These are phyloP conservation scores for Phytophthora quininea DNA, from an alignment of 352 stramenopile genomes.

Conservation along the genomic window DNA sequence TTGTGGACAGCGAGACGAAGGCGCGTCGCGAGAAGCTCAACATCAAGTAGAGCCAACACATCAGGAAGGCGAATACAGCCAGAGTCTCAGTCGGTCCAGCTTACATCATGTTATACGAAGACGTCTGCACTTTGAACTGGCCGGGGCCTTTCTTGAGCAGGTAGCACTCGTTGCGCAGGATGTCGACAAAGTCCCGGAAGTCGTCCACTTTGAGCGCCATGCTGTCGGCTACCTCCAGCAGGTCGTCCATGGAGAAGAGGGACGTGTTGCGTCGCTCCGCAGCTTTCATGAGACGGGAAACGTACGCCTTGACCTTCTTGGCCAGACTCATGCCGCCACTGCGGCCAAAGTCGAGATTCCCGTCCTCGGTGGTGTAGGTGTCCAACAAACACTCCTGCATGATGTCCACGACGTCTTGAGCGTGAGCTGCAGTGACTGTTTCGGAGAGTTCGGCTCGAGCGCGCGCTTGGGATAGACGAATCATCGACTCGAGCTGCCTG, in stretches of 20 bases:
- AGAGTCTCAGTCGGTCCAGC: too few relatives aligned
- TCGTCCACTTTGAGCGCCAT: conserved; percentile 81
- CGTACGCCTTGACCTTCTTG: conserved; percentile 86
- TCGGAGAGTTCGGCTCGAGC: conserved; percentile 95
- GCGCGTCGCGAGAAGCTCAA: conserved; percentile 72
- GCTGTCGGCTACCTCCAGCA: conserved; percentile 73
- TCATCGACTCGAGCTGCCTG: conserved; percentile 95
- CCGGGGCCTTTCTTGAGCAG: conserved; percentile 83
- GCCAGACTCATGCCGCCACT: conserved; percentile 69
- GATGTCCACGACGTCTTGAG: conserved; percentile 96
- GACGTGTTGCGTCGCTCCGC: conserved; percentile 59
- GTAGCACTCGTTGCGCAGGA: conserved; percentile 88
- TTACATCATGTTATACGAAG: conserved; percentile 53
- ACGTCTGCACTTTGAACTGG: conserved; percentile 80
- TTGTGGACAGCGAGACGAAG: conserved; percentile 75
- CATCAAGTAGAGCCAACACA: conserved; percentile 45
- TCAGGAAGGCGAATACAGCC: too few relatives aligned
- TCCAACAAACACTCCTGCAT: conserved; percentile 94
- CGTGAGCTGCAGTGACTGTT: conserved; percentile 93
- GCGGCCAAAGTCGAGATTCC: conserved; percentile 86
- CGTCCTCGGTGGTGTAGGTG: conserved; percentile 89
- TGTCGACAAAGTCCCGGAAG: conserved; percentile 86
- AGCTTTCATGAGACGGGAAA: conserved; percentile 75
- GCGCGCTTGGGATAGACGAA: conserved; percentile 91
- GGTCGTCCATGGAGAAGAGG: conserved; percentile 80